These are phyloP conservation scores for Prillingera fragicola DNA, from an alignment of 1,284 basidiomycete genomes.

Conservation along the genomic window DNA sequence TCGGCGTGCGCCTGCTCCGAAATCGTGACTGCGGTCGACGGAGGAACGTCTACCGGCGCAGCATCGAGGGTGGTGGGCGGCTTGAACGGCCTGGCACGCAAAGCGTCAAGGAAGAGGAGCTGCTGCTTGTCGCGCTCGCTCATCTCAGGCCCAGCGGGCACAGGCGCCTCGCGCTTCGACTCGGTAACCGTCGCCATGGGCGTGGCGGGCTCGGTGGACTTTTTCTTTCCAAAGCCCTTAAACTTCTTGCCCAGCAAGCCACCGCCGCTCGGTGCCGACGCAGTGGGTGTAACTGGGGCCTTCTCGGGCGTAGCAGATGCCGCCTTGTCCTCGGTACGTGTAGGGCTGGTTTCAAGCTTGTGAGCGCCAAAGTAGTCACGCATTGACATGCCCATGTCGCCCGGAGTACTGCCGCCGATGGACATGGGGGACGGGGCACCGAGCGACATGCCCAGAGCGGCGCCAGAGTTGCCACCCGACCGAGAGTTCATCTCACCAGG, in stretches of 20 bases:
- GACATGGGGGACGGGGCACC: no score
- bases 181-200: conserved; percentile 39
- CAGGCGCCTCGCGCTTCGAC: conserved; percentile 18
- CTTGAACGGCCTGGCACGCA: conserved; percentile 63
- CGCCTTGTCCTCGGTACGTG: conserved; percentile 7
- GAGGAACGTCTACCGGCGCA: conserved; percentile 62
- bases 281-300: conserved; percentile 29
- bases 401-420: no score
- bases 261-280: conserved; percentile 57
- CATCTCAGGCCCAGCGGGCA: conserved; percentile 26
- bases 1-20: conserved; percentile 68
- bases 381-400: no score
- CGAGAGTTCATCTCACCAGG: no score
- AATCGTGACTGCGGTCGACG: conserved; percentile 66
- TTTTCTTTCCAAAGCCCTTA: conserved; percentile 64
- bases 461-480: conserved; percentile 8
- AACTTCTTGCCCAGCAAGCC: conserved; percentile 71
- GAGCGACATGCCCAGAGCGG: no score
- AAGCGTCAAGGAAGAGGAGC: conserved; percentile 54
- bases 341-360: conserved; percentile 12
- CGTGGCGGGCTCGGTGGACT: conserved; percentile 44
- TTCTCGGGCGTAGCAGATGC: not conserved
- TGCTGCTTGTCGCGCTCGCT: conserved; percentile 45
- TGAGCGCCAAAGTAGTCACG: conserved; percentile 48
- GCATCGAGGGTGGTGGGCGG: conserved; percentile 69